Base-by-base conservation (phyloP, 169 alveolate genomes). In the Plasmodium berghei region DNA sequence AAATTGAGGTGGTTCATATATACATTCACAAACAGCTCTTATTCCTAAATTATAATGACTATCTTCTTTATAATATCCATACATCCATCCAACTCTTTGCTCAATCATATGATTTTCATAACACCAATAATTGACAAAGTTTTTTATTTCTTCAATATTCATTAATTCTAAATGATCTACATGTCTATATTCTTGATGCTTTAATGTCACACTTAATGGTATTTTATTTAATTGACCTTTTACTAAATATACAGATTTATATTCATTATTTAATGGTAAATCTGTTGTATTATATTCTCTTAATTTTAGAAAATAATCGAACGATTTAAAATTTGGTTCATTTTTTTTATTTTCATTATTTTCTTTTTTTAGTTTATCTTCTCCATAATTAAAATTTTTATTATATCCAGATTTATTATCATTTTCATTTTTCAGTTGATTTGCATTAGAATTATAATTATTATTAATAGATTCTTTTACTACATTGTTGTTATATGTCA, bases 11-110 rank as follows among this genome's bases (percentile, higher is more conserved):
- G 99, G 99, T 87, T 97, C 99, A 90, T 97, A 97, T n/a, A 98
- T 93, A 24, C 99, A 98, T 91, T 98, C 99, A 63, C 98, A 95
- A 42, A 98, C 98, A 1, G 99, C 99, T 88, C 99, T 94, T 0
- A 98, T 97, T 28, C 99, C 99, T 77, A 96, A 96, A 9, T 98
- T 97, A 90, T 98, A 98, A 89, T 97, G 99, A 2, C 97, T 96
- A 91, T 98, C 99, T 93, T 97, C 99, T 72, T 97, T 96, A 92
- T 98, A 98, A 94, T 98, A 98, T 24, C 99, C 99, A 88, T 97
- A 98, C 96, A 98, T 91, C 96, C 97, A 98, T 8, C 99, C 99
- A 89, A 94, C 96, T 73, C 99, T 96, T 93, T 98, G 98, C 83
- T 95, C 93, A 5, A 72, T 94, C 98, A 97, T 93, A 59, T 96